Evolutionary conservation across 1,139 yeast genomes (phyloP).

Genomic region (Scheffersomyces cryptocercus): DNA sequence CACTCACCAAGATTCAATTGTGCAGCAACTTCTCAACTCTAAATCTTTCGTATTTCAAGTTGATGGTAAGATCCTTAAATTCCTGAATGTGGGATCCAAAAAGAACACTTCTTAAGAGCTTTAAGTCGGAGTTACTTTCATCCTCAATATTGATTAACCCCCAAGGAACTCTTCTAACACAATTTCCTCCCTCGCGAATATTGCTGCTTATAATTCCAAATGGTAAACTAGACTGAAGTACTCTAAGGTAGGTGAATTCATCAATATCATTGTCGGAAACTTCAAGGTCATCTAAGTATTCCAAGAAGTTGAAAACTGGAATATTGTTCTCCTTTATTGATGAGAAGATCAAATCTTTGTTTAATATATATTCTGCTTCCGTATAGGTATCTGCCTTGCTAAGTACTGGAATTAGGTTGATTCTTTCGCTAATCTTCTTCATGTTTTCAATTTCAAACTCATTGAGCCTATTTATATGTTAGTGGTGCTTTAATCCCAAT

Average conservation of each 20-base stretch:
- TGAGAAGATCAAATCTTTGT: constrained; percentile 43
- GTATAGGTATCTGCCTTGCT: constrained; percentile 61
- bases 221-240: constrained; percentile 11
- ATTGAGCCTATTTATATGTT: constrained; percentile 23
- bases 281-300: constrained; percentile 2
- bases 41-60: constrained; percentile 13
- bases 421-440: constrained; percentile 49
- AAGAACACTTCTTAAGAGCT: constrained; percentile 11
- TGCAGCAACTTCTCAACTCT: constrained; percentile 9
- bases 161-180: constrained; percentile 11
- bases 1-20: no score
- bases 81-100: constrained; percentile 17
- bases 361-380: constrained; percentile 40
- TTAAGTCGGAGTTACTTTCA: constrained; percentile 10
- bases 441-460: constrained; percentile 49
- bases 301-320: constrained; percentile 49
- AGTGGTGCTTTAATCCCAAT: constrained; percentile 5
- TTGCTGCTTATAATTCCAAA: constrained; percentile 14
- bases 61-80: constrained; percentile 14
- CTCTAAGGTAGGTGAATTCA: constrained; percentile 8
- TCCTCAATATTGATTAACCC: constrained; percentile 13
- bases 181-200: constrained; percentile 2
- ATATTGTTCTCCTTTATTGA: constrained; percentile 47
- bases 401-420: constrained; percentile 59
- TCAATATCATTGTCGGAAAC: constrained; percentile 5